Evolutionary conservation across 345 rosid genomes (phyloP), one percentile per base, ranked within the genome.

Genomic region (Populus nigra): DNA sequence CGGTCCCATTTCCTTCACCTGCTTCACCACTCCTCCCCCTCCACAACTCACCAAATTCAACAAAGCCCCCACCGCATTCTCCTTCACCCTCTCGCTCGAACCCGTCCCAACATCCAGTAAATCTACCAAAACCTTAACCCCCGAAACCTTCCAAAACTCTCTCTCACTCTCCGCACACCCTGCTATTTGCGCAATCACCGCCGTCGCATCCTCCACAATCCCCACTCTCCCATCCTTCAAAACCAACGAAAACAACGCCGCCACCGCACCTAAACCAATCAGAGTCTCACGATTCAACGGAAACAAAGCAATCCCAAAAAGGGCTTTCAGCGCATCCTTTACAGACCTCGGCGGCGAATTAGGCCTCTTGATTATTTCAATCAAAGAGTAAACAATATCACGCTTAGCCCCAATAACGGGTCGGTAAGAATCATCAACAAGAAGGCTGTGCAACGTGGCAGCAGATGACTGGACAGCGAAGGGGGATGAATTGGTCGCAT

Each of bases 171-270:
- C 99, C 75, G 88, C 97, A 72, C 97, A 91, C n/a, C 99, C 97
- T 17, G 93, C 98, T 3, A 95, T 81, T 82, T 95, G 99, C 33
- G 97, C 96, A 69, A 92, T 79, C 78, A 95, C 99, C 35, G 98
- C 99, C 73, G 91, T 89, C 17, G 99, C 91, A 77, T 95, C 99
- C 83, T 95, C 99, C 73, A 95, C 91, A 36, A 95, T 84, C 71
- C 99, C 99, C 22, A 79, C 87, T 61, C 96, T 81, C n/a, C 91
- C 92, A 68, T 92, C 98, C 76, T 88, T 91, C 15, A 95, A 74
- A 39, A 92, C 89, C 7, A 92, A 71, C 0, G 93, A 88, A 50
- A 95, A 88, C 65, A 95, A 82, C 1, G 96, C 83, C 16, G 88
- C 84, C 17, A 87, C 85, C 43, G 88, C 92, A 43, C 98, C 96